phyloP scores from a whole-genome alignment of 148 eudicot species.

The Amaranthus cruentus region DNA sequence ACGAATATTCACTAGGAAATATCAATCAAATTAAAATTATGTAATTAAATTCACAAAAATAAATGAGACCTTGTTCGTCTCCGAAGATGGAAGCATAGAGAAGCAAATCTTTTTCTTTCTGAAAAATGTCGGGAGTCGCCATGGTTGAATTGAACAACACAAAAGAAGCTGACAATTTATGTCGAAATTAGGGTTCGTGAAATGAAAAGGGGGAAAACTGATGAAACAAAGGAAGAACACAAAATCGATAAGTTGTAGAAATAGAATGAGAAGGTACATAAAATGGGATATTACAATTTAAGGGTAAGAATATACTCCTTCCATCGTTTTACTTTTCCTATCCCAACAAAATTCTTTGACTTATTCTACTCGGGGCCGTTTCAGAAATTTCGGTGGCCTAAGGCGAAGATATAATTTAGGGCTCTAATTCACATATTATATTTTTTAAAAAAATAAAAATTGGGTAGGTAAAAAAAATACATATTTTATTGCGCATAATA shows the following conservation, averaged over 20 bases:
- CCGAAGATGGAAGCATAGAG: slow-evolving; percentile 54
- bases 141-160: slow-evolving; percentile 26
- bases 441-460: no score
- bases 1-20: background rate
- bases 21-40: background rate
- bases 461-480: no score
- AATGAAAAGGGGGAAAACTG: background rate
- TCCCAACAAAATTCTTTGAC: no score
- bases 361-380: no score
- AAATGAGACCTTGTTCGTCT: slow-evolving; percentile 39
- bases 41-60: background rate
- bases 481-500: no score
- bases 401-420: no score
- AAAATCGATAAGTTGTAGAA: background rate
- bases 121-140: slow-evolving; percentile 50
- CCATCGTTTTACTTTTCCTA: no score
- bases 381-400: no score
- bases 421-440: no score
- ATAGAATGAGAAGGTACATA: background rate
- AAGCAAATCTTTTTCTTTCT: slow-evolving; percentile 45
- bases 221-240: background rate
- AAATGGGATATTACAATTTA: no score
- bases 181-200: background rate
- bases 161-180: background rate
- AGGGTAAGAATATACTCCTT: no score